phyloP scores from a whole-genome alignment of 371 early-diverging fungal genomes.

The Mycotypha africana region DNA sequence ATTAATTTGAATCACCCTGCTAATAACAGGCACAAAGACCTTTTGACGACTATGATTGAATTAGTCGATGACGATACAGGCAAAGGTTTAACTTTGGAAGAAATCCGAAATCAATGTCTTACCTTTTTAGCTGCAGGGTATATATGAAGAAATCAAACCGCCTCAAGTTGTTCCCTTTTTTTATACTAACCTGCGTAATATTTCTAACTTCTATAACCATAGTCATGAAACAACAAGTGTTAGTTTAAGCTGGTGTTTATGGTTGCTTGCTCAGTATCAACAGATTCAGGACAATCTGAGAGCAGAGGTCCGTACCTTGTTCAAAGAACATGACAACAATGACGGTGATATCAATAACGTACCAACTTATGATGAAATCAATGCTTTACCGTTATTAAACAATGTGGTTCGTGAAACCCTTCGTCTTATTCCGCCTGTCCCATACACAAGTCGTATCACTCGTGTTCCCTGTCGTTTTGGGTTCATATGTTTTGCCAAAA shows the following conservation, averaged over 20 bases:
- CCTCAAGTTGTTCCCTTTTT: no score
- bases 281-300: slow-evolving; percentile 38
- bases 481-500: slow-evolving; percentile 46
- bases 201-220: no score
- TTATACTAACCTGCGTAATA: no score
- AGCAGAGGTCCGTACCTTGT: slow-evolving; percentile 28
- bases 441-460: slow-evolving; percentile 38
- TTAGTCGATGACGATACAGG: slow-evolving; percentile 31
- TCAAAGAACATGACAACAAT: slow-evolving; percentile 9
- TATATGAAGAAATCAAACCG: no score
- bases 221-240: slow-evolving; percentile 54
- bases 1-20: slow-evolving; percentile 1
- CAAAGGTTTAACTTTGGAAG: slow-evolving; percentile 20
- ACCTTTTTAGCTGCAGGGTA: slow-evolving; percentile 45
- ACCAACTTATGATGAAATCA: slow-evolving; percentile 42
- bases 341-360: slow-evolving; percentile 3
- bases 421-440: slow-evolving; percentile 50
- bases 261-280: slow-evolving; percentile 42
- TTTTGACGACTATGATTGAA: slow-evolving; percentile 30
- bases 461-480: slow-evolving; percentile 36
- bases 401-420: slow-evolving; percentile 49
- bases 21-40: no score
- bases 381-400: slow-evolving; percentile 37
- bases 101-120: slow-evolving; percentile 27
- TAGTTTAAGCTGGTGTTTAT: slow-evolving; percentile 50